phyloP scores from a whole-genome alignment of 73 alveolate genomes.

The Symbiodinium pilosum region DNA sequence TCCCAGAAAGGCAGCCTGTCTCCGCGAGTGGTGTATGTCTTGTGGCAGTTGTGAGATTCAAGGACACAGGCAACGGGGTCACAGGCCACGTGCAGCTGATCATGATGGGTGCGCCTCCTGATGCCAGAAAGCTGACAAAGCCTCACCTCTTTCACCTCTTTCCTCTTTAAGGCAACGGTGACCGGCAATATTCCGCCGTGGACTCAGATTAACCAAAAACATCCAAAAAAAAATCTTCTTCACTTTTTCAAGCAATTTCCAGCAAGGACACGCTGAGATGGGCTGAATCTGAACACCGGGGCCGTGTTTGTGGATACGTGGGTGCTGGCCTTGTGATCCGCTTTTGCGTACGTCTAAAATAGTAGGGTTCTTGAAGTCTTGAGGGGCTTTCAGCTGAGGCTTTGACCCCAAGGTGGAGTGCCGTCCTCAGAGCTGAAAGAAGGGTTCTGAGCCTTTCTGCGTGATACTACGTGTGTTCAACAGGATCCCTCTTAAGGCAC shows the following conservation, averaged over 20 bases:
- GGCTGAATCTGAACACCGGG: conserved; percentile 41
- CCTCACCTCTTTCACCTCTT: not conserved
- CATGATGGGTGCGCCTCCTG: conserved; percentile 36
- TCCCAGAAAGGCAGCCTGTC: too few species aligned
- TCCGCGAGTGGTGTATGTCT: too few species aligned
- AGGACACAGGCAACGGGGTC: conserved; percentile 93
- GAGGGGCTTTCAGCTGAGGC: not conserved
- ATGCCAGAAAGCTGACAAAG: not conserved
- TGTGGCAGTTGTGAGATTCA: not conserved
- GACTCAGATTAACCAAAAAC: too few species aligned
- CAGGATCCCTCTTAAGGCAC: not conserved
- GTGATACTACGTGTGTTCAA: too few species aligned
- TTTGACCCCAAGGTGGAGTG: conserved; percentile 90
- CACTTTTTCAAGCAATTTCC: not conserved
- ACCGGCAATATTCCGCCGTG: conserved; percentile 31
- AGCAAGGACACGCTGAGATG: conserved; percentile 45
- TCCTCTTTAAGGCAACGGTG: conserved; percentile 31
- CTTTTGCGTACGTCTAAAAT: not conserved
- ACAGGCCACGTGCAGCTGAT: conserved; percentile 92
- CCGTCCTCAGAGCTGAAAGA: not conserved
- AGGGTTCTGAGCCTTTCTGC: not conserved
- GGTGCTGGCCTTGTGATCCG: not conserved
- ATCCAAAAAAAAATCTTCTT: too few species aligned
- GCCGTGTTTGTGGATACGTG: conserved; percentile 89
- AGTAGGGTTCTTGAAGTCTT: not conserved